These are phyloP conservation scores for Lyophyllum atratum DNA, from an alignment of 768 basidiomycete species.

Conservation along the genomic window DNA sequence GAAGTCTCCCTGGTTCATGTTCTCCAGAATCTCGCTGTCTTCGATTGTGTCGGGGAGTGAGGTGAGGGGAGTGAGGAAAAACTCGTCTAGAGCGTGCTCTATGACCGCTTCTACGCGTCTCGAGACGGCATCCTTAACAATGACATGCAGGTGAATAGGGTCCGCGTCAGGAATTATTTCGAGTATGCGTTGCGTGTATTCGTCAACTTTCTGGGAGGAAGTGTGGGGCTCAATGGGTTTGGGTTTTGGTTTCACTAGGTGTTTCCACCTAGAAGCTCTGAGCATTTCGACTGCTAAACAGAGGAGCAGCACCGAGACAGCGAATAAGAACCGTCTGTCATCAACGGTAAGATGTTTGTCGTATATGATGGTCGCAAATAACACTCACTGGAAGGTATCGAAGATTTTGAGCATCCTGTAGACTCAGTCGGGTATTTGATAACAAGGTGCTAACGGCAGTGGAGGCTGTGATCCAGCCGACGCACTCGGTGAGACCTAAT, in stretches of 20 bases:
- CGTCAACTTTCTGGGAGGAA: not conserved
- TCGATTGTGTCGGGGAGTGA: slow-evolving; percentile 22
- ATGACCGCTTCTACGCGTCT: slow-evolving; percentile 41
- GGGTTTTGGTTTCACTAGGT: not conserved
- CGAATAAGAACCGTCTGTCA: no score
- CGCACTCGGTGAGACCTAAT: not conserved
- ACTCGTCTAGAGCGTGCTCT: slow-evolving; percentile 54
- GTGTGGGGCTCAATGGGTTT: not conserved
- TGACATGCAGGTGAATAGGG: slow-evolving; percentile 48
- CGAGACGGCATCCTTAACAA: slow-evolving; percentile 46
- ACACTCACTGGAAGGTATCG: not conserved
- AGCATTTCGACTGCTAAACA: not conserved
- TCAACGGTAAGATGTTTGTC: not conserved
- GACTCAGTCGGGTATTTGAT: not conserved
- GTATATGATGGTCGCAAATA: not conserved
- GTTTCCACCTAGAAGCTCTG: not conserved
- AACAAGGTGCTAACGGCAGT: not conserved
- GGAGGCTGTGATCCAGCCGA: no score
- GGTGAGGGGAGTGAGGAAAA: slow-evolving; percentile 59
- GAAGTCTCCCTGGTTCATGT: slow-evolving; percentile 25
- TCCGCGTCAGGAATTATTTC: slow-evolving; percentile 74
- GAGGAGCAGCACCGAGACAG: not conserved
- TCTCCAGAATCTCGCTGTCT: slow-evolving; percentile 22
- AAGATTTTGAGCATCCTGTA: not conserved
- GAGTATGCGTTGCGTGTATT: slow-evolving; percentile 49